Percentiles rank a stretch among this genome's conserved stretches.
Conservation (phyloP, 2,329 filamentous ascomycete genomes). For the Aspergillus calidoustus region DNA sequence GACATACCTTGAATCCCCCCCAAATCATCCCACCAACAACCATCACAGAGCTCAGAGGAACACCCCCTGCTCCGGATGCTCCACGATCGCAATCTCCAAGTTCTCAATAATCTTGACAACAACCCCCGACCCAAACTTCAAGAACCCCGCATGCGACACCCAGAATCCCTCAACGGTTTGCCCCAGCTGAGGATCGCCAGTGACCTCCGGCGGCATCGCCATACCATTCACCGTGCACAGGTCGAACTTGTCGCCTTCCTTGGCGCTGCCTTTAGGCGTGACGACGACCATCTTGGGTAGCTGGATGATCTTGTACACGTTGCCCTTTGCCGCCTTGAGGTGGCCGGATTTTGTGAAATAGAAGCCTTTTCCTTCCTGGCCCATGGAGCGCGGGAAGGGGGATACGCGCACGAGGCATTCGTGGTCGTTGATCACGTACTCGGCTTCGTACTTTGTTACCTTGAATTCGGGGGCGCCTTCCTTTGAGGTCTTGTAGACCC, state of each 20-base stretch:
- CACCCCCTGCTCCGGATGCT: not conserved
- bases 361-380: not conserved
- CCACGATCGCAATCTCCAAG: not conserved
- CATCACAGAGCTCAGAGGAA: not conserved
- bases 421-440: not conserved
- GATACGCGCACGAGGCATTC: not conserved
- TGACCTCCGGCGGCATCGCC: not conserved
- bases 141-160: not conserved
- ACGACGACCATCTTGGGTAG: not conserved
- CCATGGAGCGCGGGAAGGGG: not conserved
- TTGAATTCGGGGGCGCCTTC: not conserved
- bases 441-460: not conserved
- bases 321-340: not conserved
- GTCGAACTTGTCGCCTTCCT: too few species aligned
- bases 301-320: not conserved
- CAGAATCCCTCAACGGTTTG: not conserved
- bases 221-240: too few species aligned
- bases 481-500: not conserved
- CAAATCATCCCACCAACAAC: not conserved
- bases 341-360: not conserved
- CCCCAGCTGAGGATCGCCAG: not conserved
- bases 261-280: not conserved
- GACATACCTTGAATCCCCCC: not conserved
- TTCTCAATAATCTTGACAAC: not conserved
- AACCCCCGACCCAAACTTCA: not conserved